These are phyloP conservation scores for Hydnum rufescens DNA, from an alignment of 768 basidiomycete genomes.

Conservation along the genomic window DNA sequence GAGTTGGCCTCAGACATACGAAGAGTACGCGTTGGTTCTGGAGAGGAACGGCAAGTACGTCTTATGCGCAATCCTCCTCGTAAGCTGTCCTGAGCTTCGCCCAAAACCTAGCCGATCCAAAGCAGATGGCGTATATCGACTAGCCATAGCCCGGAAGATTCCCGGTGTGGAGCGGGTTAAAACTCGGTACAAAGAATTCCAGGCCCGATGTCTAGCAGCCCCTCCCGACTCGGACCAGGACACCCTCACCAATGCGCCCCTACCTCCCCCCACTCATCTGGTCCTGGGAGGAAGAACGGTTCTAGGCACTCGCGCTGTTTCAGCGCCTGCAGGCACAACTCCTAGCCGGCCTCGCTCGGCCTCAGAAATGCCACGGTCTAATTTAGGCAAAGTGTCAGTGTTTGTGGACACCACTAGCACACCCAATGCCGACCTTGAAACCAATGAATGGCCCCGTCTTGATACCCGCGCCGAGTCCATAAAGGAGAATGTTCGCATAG, in stretches of 20 bases:
- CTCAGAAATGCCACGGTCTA: constrained; percentile 7
- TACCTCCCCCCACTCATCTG: constrained; percentile 10
- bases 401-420: constrained; percentile 15
- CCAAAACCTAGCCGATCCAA: constrained; percentile 35
- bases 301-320: constrained; percentile 20
- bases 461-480: constrained; percentile 22
- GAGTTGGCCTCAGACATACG: constrained; percentile 62
- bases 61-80: not conserved
- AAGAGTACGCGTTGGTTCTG: constrained; percentile 70
- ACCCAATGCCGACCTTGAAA: constrained; percentile 4
- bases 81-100: constrained; percentile 2
- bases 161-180: constrained; percentile 73
- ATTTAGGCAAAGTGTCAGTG: constrained; percentile 18
- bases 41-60: constrained; percentile 64
- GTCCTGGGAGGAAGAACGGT: constrained; percentile 14
- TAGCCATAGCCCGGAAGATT: constrained; percentile 64
- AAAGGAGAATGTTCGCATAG: constrained; percentile 24
- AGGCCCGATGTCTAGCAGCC: constrained; percentile 20
- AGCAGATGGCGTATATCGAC: constrained; percentile 62
- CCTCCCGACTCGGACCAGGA: constrained; percentile 13
- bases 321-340: constrained; percentile 12
- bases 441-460: constrained; percentile 23
- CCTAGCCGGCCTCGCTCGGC: constrained; percentile 10
- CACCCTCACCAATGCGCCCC: constrained; percentile 5
- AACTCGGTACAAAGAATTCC: constrained; percentile 61